Percentiles rank a stretch among this genome's conserved stretches.
phyloP scores from a whole-genome alignment of 306 rosid genomes.

The Sechiopsis laciniata region DNA sequence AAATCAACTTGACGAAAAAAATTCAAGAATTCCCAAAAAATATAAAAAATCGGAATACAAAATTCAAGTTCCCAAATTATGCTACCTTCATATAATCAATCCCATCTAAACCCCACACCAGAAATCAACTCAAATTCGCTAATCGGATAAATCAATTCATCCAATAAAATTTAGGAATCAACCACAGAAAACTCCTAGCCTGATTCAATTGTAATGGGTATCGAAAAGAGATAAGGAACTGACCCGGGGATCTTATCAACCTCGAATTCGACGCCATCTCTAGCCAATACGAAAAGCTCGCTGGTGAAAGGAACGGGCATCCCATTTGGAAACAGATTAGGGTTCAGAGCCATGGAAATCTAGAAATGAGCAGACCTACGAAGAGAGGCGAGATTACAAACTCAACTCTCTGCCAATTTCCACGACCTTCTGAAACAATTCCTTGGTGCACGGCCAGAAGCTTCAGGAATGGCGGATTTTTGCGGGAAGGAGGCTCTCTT shows the following conservation, averaged over 20 bases:
- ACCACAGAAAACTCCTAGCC: background rate
- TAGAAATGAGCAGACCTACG: background rate
- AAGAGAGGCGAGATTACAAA: slow-evolving; percentile 1
- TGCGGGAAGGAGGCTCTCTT: background rate
- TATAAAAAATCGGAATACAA: background rate
- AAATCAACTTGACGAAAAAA: background rate
- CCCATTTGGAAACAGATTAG: slow-evolving; percentile 71
- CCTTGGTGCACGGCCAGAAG: background rate
- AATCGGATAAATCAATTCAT: background rate
- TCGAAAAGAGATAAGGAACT: slow-evolving; percentile 13
- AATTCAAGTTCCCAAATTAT: background rate
- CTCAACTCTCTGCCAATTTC: slow-evolving; percentile 10
- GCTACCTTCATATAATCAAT: too few relatives aligned
- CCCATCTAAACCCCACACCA: background rate
- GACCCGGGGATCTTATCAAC: slow-evolving; percentile 90
- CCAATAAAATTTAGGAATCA: background rate
- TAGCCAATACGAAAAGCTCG: slow-evolving; percentile 80
- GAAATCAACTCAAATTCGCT: slow-evolving; percentile 14
- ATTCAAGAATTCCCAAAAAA: background rate
- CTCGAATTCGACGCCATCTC: slow-evolving; percentile 95
- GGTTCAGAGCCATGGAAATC: slow-evolving; percentile 68
- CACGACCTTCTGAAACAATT: slow-evolving; percentile 16
- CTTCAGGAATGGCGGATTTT: background rate
- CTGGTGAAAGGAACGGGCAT: slow-evolving; percentile 75
- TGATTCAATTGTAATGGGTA: background rate